Conservation (phyloP, 306 rosid genomes). For the Castanea mollissima region DNA sequence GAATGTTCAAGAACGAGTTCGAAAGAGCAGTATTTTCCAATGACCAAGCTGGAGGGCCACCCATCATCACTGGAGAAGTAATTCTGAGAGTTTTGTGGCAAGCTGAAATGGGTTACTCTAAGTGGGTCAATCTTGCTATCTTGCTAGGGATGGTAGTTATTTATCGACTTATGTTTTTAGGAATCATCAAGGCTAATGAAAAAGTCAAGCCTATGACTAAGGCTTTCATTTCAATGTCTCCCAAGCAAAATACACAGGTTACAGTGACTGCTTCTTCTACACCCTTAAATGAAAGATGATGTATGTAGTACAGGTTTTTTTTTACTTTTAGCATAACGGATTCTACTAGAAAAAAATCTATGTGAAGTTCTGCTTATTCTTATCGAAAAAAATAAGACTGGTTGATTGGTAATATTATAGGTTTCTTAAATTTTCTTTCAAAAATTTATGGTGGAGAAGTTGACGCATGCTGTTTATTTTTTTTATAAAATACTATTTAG, state of each 20-base stretch:
- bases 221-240: not conserved
- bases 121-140: constrained; percentile 60
- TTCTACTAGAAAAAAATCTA: not conserved
- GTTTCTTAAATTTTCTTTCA: too few relatives aligned
- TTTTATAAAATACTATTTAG: too few relatives aligned
- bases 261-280: constrained; percentile 11
- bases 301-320: not conserved
- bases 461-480: too few relatives aligned
- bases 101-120: constrained; percentile 51
- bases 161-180: constrained; percentile 49
- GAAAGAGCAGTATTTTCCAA: constrained; percentile 7
- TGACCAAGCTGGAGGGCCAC: not conserved
- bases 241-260: not conserved
- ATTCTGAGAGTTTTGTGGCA: constrained; percentile 34
- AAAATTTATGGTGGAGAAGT: too few relatives aligned
- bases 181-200: constrained; percentile 41
- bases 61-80: constrained; percentile 28
- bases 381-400: not conserved
- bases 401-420: not conserved
- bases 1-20: too few relatives aligned
- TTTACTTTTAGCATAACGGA: not conserved
- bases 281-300: constrained; percentile 1
- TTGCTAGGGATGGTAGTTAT: constrained; percentile 49
- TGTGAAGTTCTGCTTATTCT: not conserved
- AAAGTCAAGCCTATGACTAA: not conserved